Base-by-base conservation (phyloP, 75 land plant genomes). In the Cupressus sempervirens region DNA sequence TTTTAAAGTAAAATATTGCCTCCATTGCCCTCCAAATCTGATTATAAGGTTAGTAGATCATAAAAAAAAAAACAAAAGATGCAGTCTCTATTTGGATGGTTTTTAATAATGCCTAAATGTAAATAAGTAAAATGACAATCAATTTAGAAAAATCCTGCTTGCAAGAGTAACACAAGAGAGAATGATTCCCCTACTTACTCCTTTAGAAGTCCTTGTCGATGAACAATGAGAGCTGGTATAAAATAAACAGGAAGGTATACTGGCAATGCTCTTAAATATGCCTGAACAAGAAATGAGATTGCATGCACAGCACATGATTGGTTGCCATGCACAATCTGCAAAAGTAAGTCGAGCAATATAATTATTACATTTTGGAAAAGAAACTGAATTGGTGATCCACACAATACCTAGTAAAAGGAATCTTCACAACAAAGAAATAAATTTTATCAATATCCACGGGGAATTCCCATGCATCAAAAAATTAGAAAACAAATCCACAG, bases 161-260 rank as follows among this genome's bases (percentile, higher is more conserved):
- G 40, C 13, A n/a, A 79, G 30, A 48, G 26, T 79, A n/a, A 43
- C 32, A 79, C 13, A n/a, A n/a, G 81, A 45, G 81, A 79, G 45
- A 79, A n/a, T 23, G 26, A 79, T 12, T 43, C 81, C 13, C 23
- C 45, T 26, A 4, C 76, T 82, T 91, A 93, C 99, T 91, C 90
- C 84, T 88, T 91, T 80, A 93, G 82, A 30, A 97, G 93, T 62
- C 85, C 96, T 85, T 91, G 91, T 52, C 99, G 93, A 88, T 97
- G 99, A 83, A 97, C 99, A 83, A 97, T 94, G 29, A 97, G 89
- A 75, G 99, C 99, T 84, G 99, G 99, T 84, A 96, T 87, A 46
- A 97, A 83, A 86, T 97, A 97, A 0, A 97, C 98, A 18, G 99
- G 99, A 75, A 97, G 85, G 86, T 97, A 97, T 45, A 97, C 98